Evolutionary conservation across 495 filamentous ascomycete species (phyloP).

Genomic region (Tuber indicum): DNA sequence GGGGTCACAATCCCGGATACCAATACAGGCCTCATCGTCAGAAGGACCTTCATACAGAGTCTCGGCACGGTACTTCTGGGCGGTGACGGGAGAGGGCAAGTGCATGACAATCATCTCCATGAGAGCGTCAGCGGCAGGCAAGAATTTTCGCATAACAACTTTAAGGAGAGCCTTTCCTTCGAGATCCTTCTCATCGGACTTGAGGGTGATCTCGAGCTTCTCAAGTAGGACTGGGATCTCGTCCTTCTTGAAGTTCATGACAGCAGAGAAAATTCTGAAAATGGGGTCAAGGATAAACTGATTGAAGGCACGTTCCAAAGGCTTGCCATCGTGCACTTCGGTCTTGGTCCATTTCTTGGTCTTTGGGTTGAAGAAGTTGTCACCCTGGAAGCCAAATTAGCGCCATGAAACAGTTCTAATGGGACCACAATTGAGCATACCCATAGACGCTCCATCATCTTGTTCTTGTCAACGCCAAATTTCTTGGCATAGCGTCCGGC

Average conservation of each 20-base stretch:
- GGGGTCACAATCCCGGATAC: slow-evolving; percentile 95
- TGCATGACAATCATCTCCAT: slow-evolving; percentile 99
- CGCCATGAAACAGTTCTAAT: neutral
- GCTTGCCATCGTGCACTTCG: slow-evolving; percentile 70
- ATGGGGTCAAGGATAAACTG: slow-evolving; percentile 98
- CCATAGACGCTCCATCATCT: slow-evolving; percentile 99
- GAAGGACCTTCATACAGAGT: slow-evolving; percentile 95
- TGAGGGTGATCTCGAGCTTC: slow-evolving; percentile 89
- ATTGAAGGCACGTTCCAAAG: slow-evolving; percentile 96
- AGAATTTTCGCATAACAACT: slow-evolving; percentile 95
- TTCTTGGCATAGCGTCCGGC: slow-evolving; percentile 97
- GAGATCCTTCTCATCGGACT: slow-evolving; percentile 77
- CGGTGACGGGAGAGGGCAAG: slow-evolving; percentile 89
- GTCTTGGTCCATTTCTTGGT: slow-evolving; percentile 99
- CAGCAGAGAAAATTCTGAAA: slow-evolving; percentile 90
- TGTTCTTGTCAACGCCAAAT: slow-evolving; percentile 97
- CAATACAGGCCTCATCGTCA: slow-evolving; percentile 86
- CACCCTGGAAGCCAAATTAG: slow-evolving; percentile 55
- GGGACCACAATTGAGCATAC: slow-evolving; percentile 48
- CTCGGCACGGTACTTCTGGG: slow-evolving; percentile 97
- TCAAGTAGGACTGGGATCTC: slow-evolving; percentile 73
- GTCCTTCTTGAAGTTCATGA: slow-evolving; percentile 99
- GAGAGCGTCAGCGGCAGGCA: slow-evolving; percentile 94
- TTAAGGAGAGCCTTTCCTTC: slow-evolving; percentile 97
- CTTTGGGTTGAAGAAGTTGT: slow-evolving; percentile 99